Evolutionary conservation across 2,329 filamentous ascomycete species (phyloP).

Genomic region (Epichloe sp.): DNA sequence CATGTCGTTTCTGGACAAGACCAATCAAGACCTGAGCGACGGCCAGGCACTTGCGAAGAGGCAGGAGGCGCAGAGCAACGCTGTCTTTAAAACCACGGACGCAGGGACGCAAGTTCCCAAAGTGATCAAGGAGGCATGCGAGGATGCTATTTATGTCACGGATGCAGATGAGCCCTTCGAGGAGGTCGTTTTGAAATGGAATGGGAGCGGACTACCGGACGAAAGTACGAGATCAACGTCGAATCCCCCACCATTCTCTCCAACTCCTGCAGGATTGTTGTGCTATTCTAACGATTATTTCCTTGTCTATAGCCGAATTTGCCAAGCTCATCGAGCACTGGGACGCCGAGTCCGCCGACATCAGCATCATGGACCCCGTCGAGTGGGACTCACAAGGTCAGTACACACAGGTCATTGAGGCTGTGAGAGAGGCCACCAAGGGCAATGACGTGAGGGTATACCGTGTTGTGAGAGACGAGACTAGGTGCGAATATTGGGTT

Average conservation of each 20-base stretch:
- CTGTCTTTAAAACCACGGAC: conserved; percentile 39
- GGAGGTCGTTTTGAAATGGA: conserved; percentile 55
- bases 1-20: conserved; percentile 73
- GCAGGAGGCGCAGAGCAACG: conserved; percentile 10
- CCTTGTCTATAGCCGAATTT: conserved; percentile 47
- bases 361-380: conserved; percentile 52
- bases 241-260: neutral
- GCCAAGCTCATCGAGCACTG: conserved; percentile 51
- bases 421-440: conserved; percentile 49
- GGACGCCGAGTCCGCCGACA: conserved; percentile 36
- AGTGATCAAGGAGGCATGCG: conserved; percentile 35
- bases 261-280: neutral
- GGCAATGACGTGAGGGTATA: conserved; percentile 65
- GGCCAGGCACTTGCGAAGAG: conserved; percentile 8
- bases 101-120: conserved; percentile 46
- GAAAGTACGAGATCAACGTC: conserved; percentile 38
- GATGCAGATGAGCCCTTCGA: conserved; percentile 82
- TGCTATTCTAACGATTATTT: neutral
- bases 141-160: conserved; percentile 55
- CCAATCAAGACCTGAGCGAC: conserved; percentile 63
- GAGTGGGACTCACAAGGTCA: conserved; percentile 63
- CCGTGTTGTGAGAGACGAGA: conserved; percentile 46
- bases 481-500: conserved; percentile 68
- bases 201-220: conserved; percentile 40
- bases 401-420: conserved; percentile 57